Base-by-base conservation (phyloP, 2,329 filamentous ascomycete genomes). In the Aspergillus alliaceus region DNA sequence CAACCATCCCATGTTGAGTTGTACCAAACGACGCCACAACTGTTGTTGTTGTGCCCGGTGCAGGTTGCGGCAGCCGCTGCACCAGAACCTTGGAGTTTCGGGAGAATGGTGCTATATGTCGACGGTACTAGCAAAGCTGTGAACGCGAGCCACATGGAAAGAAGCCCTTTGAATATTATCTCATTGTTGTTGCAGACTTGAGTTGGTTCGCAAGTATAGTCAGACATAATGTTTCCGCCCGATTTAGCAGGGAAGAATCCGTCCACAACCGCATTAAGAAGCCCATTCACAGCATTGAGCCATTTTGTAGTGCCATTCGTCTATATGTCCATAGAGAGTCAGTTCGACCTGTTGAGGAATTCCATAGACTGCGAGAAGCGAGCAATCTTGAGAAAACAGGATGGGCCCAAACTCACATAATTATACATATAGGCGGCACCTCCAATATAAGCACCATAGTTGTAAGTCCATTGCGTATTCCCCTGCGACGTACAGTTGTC, bases 401-500 rank as follows among this genome's bases (percentile, higher is more conserved):
- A 42, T 20, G 14, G 12, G 4, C 1, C 25, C 0, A 6, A 25
- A 47, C 44, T 64, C 67, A 82, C 80, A 63, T 69, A 82, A 68
- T 90, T 89, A 71, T 88, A 90, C 83, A 91, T 84, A 60, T 84
- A 86, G 0, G 87, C 87, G 1, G 82, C 81, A 1, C 88, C 88
- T 55, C 73, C 69, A 7, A 88, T 68, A 42, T 86, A 78, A 32
- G 86, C 77, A 2, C 82, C 88, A 9, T 84, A 83, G 58, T 87
- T 88, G 71, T 90, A 89, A 0, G 86, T 86, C 76, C 86, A 90
- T 62, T 88, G 86, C 1, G 82, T 77, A 62, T 82, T 80, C 73
- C 86, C 84, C 64, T 87, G 76, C 52, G 82, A 77, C 14, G 79
- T 83, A 72, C 88, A 90, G 66, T 88, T 82, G 32, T 80, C 73